phyloP scores from a whole-genome alignment of 2,329 filamentous ascomycete genomes.

The Botrytis galanthina region DNA sequence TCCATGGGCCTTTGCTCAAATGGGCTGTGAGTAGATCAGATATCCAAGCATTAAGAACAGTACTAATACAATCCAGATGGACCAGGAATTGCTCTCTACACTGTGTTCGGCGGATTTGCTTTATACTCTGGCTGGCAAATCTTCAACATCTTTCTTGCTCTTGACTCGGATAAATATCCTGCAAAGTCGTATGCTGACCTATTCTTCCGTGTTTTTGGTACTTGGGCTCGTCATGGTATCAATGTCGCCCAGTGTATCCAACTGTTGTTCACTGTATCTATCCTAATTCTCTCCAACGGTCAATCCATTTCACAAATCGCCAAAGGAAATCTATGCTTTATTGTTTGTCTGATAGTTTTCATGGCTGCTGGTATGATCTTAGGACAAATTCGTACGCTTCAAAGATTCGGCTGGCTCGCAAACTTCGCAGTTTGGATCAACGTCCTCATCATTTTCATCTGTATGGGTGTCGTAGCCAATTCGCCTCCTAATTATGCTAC shows the following conservation, averaged over 20 bases:
- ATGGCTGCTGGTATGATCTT: conserved; percentile 34
- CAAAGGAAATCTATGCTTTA: conserved; percentile 28
- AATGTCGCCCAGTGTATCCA: conserved; percentile 29
- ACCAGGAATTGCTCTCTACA: conserved; percentile 29
- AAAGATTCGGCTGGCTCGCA: conserved; percentile 34
- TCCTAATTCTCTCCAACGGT: conserved; percentile 28
- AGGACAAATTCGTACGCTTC: conserved; percentile 36
- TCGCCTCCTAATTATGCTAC: conserved; percentile 38
- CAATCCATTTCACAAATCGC: conserved; percentile 28
- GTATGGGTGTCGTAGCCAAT: conserved; percentile 37
- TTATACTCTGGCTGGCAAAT: conserved; percentile 31
- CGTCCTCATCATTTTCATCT: conserved; percentile 37
- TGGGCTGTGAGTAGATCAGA: conserved; percentile 22
- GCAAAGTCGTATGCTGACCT: conserved; percentile 30
- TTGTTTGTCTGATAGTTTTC: conserved; percentile 35
- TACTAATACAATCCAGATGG: conserved; percentile 17
- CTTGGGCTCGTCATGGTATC: conserved; percentile 25
- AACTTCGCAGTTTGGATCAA: conserved; percentile 37
- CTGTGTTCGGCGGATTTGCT: conserved; percentile 29
- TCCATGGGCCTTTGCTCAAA: conserved; percentile 26
- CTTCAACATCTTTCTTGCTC: conserved; percentile 26
- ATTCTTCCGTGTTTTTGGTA: conserved; percentile 29
- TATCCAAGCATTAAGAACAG: neutral
- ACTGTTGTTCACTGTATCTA: conserved; percentile 25
- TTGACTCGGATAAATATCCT: conserved; percentile 30